Evolutionary conservation across 495 filamentous ascomycete species (phyloP), one percentile per base, ranked within the genome.

Genomic region (Penicillium desertorum): DNA sequence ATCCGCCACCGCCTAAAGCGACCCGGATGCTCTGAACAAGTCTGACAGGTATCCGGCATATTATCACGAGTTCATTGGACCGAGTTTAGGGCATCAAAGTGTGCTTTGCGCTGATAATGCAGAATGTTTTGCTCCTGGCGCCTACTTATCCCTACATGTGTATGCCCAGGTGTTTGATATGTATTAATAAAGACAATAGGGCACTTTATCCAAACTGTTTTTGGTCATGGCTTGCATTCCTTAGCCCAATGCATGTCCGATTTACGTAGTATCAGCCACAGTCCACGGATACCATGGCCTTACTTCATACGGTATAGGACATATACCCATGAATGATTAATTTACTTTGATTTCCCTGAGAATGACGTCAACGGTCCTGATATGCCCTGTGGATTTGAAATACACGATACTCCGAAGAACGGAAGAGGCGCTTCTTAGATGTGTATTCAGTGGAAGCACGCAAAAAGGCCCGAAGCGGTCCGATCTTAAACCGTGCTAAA

Each of bases 381-480:
- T 32, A 32, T 32, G 30, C 10, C 30, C 30, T 12, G 30, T 34
- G 30, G 11, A 14, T 34, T 34, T 11, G 11, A 34, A 34, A 37
- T 42, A 25, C 4, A 11, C 30, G 30, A 34, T 34, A 34, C 3
- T 12, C 30, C 30, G 30, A 34, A 34, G 30, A 19, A 20, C 27
- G 22, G 32, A 51, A 36, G 42, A 47, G 37, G 14, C 51, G 32
- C 14, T 19, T 34, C 11, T 11, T 32, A 25, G 23, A 32, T 11
- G 30, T 2, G 2, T 32, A 23, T 52, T 56, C 51, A 51, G 56
- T 51, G 43, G 51, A 42, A 51, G 22, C 49, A 51, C 39, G 22
- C 48, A 51, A 45, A 17, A 17, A 32, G 25, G 45, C 44, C 41
- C 39, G 12, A 36, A 23, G 11, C 20, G 39, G 17, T 36, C 20